Evolutionary conservation across 2,329 filamentous ascomycete species (phyloP), one percentile per base, ranked within the genome.

Genomic region (Ceratocystis albifundus): DNA sequence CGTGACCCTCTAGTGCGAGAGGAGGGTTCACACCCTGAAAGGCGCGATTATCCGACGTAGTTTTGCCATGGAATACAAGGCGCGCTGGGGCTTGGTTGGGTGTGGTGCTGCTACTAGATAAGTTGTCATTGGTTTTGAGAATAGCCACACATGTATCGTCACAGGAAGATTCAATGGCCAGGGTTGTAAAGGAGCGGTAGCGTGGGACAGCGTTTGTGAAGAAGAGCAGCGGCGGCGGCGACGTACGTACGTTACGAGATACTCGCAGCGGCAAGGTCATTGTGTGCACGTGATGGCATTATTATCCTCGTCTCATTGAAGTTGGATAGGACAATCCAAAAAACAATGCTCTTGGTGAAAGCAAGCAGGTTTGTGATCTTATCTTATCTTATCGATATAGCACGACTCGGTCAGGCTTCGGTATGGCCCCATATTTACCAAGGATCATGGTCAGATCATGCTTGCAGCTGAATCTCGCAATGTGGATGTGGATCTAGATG

Each of bases 91-190:
- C n/a, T 7, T 53, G 48, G 4, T 25, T 48, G 25, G 20, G 12
- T 7, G 57, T 63, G 5, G 66, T 15, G 45, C 1, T 25, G 32
- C 2, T 36, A 61, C 0, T 25, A n/a, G 57, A 28, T 7, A n/a
- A 4, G 8, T 20, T 66, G 44, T 55, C 61, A 41, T 63, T 70
- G 69, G 36, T 75, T 71, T 71, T 85, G 48, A 96, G 80, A 61
- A 97, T 76, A 36, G 93, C 88, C 22, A 96, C 91, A 67, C 88
- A 92, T 0, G 92, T 96, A 77, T 97, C 93, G 76, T 97, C 93
- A 80, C 93, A 94, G 2, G 88, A 91, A 8, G 88, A 88, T 74
- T 94, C 89, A 72, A 94, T 91, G 64, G 88, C 88, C 62, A 93
- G 81, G 4, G 82, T 85, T 20, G 82, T 73, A 67, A 84, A 77